Conservation (phyloP, 2,329 filamentous ascomycete species). For the Scedosporium aurantiacum region DNA sequence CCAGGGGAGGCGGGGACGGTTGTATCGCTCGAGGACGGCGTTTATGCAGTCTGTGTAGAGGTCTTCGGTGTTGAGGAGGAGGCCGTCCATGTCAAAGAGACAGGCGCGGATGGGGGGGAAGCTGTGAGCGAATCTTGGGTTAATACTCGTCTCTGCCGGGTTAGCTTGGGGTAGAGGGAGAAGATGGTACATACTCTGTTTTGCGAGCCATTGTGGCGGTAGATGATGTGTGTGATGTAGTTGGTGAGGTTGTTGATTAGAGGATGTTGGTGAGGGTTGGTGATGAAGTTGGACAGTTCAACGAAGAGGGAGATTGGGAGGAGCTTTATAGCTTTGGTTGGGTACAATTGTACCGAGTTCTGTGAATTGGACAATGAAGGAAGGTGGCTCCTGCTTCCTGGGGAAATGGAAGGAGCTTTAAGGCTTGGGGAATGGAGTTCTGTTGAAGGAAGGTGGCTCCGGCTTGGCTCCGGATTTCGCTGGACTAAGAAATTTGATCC, state of each 20-base stretch:
- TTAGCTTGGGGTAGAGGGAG: neutral
- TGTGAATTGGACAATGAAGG: no score
- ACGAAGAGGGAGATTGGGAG: no score
- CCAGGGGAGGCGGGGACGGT: constrained; percentile 72
- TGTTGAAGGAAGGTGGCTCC: no score
- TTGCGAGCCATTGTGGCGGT: constrained; percentile 1
- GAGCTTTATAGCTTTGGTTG: no score
- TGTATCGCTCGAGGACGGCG: constrained; percentile 64
- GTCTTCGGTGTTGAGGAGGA: constrained; percentile 90
- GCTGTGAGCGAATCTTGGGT: constrained; percentile 28
- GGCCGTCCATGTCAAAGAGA: constrained; percentile 97
- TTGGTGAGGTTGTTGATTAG: neutral
- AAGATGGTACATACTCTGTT: neutral
- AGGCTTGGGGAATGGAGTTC: no score
- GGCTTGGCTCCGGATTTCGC: no score
- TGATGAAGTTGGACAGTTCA: neutral
- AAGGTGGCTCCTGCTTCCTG: neutral
- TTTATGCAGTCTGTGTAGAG: constrained; percentile 78
- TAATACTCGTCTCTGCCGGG: constrained; percentile 9
- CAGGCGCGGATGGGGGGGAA: constrained; percentile 77
- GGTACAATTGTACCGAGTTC: no score
- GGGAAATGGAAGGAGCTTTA: neutral
- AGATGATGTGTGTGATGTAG: neutral
- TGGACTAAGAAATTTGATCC: no score
- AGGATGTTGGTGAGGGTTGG: neutral